Percentiles rank a stretch among this genome's conserved stretches.
Conservation (phyloP, 1,284 basidiomycete genomes). For the Flammula alnicola region DNA sequence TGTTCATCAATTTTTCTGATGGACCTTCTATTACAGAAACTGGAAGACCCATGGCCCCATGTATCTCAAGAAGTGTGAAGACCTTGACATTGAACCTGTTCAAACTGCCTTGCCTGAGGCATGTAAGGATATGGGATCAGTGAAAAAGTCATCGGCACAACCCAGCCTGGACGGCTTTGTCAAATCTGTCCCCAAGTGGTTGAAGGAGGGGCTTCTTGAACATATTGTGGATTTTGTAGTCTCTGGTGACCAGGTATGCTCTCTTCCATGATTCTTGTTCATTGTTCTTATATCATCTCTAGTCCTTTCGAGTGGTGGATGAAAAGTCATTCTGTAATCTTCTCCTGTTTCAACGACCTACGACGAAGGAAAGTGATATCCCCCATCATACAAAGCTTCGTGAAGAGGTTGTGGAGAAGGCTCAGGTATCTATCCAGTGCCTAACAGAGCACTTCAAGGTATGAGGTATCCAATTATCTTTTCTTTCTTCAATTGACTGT, state of each 20-base stretch:
- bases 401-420: slow-evolving; percentile 20
- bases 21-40: too few species aligned
- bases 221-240: slow-evolving; percentile 22
- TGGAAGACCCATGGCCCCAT: slow-evolving; percentile 13
- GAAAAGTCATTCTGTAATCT: slow-evolving; percentile 19
- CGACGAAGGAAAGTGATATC: slow-evolving; percentile 23
- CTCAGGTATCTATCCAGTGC: slow-evolving; percentile 11
- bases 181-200: slow-evolving; percentile 15
- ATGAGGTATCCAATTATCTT: too few species aligned
- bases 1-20: too few species aligned
- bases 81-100: slow-evolving; percentile 10
- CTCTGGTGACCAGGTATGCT: slow-evolving; percentile 20
- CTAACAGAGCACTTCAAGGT: slow-evolving; percentile 21
- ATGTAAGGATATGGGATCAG: background rate
- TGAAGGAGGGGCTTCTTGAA: slow-evolving; percentile 20
- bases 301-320: slow-evolving; percentile 17
- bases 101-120: slow-evolving; percentile 5
- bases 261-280: background rate
- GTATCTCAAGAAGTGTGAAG: slow-evolving; percentile 15
- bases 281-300: background rate
- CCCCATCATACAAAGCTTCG: slow-evolving; percentile 23
- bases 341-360: slow-evolving; percentile 22
- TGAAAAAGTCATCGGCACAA: background rate
- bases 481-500: background rate
- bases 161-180: slow-evolving; percentile 12